These are phyloP conservation scores for Francoa sonchifolia DNA, from an alignment of 441 rosid species.

Conservation along the genomic window DNA sequence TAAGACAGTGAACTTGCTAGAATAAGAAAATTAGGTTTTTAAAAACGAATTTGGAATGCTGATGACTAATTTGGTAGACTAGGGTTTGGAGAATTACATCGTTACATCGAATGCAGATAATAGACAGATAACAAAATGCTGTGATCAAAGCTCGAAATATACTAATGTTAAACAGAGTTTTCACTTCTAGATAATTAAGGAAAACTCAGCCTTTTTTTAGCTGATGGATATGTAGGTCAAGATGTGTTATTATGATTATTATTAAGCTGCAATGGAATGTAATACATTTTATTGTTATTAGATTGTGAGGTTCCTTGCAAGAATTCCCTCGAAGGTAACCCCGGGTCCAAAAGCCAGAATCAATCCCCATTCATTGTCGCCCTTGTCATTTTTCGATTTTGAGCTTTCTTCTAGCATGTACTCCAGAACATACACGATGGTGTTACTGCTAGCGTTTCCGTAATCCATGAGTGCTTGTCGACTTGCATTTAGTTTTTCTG, in stretches of 20 bases:
- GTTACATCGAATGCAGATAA: too few species aligned
- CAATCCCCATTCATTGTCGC: constrained; percentile 55
- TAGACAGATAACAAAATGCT: too few species aligned
- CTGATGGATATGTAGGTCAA: not conserved
- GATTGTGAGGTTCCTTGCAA: constrained; percentile 71
- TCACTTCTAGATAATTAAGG: too few species aligned
- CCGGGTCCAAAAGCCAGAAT: constrained; percentile 93
- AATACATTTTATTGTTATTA: constrained; percentile 9
- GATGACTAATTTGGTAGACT: too few species aligned
- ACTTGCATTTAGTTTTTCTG: constrained; percentile 66
- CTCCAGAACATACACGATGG: constrained; percentile 80
- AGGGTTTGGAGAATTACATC: too few species aligned
- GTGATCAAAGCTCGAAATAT: too few species aligned
- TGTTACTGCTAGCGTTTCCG: constrained; percentile 89
- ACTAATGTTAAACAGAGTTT: too few species aligned
- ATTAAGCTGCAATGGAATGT: not conserved
- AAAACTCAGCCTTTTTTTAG: too few species aligned
- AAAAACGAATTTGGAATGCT: too few species aligned
- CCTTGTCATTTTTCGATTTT: constrained; percentile 21
- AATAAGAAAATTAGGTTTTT: too few species aligned
- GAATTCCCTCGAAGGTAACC: constrained; percentile 84
- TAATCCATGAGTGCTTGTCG: constrained; percentile 82
- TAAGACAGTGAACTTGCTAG: too few species aligned
- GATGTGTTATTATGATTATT: not conserved
- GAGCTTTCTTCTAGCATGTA: constrained; percentile 67